These are phyloP conservation scores for Dothistroma pini DNA, from an alignment of 2,329 filamentous ascomycete genomes.

Conservation along the genomic window DNA sequence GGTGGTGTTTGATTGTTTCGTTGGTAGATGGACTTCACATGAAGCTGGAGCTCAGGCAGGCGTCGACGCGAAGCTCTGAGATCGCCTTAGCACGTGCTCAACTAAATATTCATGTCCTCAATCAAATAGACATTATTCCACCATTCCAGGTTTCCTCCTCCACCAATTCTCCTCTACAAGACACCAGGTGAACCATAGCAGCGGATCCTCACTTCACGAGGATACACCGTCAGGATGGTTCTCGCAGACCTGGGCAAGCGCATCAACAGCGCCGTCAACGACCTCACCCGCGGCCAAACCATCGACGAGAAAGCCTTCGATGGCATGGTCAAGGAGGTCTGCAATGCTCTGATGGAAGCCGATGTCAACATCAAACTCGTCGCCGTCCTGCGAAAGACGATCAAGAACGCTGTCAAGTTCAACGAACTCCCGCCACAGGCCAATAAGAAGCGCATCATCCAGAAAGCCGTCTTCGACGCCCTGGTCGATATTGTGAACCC, in stretches of 20 bases:
- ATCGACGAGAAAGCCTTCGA: constrained; percentile 99
- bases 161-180: not conserved
- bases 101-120: not conserved
- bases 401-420: constrained; percentile 88
- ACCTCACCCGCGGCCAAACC: constrained; percentile 86
- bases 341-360: constrained; percentile 88
- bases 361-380: constrained; percentile 97
- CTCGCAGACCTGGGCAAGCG: constrained; percentile 97
- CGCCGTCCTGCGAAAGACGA: constrained; percentile 84
- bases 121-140: not conserved
- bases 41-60: constrained; percentile 2
- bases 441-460: constrained; percentile 98
- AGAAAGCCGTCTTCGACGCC: constrained; percentile 97
- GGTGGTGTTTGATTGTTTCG: constrained; percentile 1
- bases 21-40: constrained; percentile 3
- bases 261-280: constrained; percentile 93
- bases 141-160: not conserved
- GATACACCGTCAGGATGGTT: constrained; percentile 63
- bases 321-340: constrained; percentile 97
- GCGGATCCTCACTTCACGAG: constrained; percentile 1
- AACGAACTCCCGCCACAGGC: constrained; percentile 84
- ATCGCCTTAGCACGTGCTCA: not conserved
- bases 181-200: constrained; percentile 6
- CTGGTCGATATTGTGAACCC: constrained; percentile 94
- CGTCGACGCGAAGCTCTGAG: not conserved